A percentile compares a stretch with the other conserved stretches of the same genome.
These are phyloP conservation scores for Sporothrix protearum DNA, from an alignment of 2,329 filamentous ascomycete genomes.

Conservation along the genomic window DNA sequence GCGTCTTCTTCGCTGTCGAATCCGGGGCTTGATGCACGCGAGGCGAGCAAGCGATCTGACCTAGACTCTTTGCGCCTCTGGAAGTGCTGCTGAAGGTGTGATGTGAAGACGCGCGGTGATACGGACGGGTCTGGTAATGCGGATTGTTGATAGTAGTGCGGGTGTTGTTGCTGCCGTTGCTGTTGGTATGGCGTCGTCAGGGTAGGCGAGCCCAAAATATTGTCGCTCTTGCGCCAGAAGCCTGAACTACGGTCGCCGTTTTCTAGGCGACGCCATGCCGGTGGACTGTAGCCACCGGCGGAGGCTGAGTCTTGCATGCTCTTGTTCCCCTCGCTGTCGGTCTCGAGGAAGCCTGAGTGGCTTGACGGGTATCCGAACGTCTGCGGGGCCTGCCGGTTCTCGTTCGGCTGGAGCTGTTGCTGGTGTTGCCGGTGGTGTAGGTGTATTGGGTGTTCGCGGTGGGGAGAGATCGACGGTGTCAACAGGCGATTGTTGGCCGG, in stretches of 20 bases:
- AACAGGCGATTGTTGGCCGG: conserved; percentile 39
- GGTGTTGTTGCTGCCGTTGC: not conserved
- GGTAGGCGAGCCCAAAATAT: conserved; percentile 45
- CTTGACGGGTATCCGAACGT: conserved; percentile 42
- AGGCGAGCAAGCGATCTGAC: conserved; percentile 10
- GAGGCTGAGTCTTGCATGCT: conserved; percentile 45
- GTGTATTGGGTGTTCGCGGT: conserved; percentile 27
- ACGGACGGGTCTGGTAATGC: not conserved
- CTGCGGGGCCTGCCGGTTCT: not conserved
- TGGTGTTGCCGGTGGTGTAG: not conserved
- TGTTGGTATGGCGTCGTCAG: conserved; percentile 13
- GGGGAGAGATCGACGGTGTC: conserved; percentile 13
- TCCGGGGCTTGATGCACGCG: conserved; percentile 36
- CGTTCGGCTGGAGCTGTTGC: not conserved
- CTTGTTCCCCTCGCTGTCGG: conserved; percentile 39
- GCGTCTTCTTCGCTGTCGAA: conserved; percentile 37
- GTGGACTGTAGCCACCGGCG: conserved; percentile 57
- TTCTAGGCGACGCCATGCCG: conserved; percentile 58
- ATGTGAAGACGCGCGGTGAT: not conserved
- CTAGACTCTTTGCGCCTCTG: not conserved
- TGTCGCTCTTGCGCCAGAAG: conserved; percentile 58
- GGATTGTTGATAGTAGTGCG: not conserved
- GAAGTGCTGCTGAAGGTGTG: conserved; percentile 10
- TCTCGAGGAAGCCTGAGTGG: conserved; percentile 44
- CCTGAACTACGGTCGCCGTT: conserved; percentile 57